phyloP scores from a whole-genome alignment of 768 basidiomycete species.

The Lentinula sp. region DNA sequence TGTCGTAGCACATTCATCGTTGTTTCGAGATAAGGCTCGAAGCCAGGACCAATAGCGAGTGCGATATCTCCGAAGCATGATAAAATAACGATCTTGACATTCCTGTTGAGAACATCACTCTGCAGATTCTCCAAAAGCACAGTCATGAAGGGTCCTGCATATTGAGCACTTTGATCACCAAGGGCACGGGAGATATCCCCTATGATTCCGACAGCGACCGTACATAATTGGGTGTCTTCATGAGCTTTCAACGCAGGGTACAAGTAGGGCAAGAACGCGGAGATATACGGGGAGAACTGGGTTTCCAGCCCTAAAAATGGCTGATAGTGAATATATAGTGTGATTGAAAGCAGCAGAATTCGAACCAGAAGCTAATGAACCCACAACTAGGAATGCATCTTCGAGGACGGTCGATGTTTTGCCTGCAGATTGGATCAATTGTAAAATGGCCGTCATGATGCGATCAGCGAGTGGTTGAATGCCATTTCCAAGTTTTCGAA shows the following conservation, averaged over 20 bases:
- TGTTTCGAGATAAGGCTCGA: slow-evolving; percentile 85
- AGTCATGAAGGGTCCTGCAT: slow-evolving; percentile 86
- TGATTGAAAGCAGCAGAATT: background rate
- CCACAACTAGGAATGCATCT: slow-evolving; percentile 93
- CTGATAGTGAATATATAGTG: background rate
- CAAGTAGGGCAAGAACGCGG: slow-evolving; percentile 80
- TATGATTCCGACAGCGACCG: slow-evolving; percentile 91
- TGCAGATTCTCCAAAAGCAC: slow-evolving; percentile 88
- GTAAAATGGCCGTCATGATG: slow-evolving; percentile 88
- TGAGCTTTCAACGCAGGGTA: slow-evolving; percentile 86
- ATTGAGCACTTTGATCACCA: slow-evolving; percentile 76
- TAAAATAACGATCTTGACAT: slow-evolving; percentile 95
- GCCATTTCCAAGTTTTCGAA: slow-evolving; percentile 76
- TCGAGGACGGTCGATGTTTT: slow-evolving; percentile 95
- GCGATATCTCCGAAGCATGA: slow-evolving; percentile 97
- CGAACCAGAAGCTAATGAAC: slow-evolving; percentile 73
- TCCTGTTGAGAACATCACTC: slow-evolving; percentile 83
- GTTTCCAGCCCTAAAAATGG: slow-evolving; percentile 57
- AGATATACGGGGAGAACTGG: slow-evolving; percentile 77
- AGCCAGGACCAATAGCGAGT: slow-evolving; percentile 78
- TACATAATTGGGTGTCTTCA: slow-evolving; percentile 94
- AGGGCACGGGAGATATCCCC: slow-evolving; percentile 96
- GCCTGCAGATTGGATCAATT: slow-evolving; percentile 79
- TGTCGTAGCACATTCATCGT: slow-evolving; percentile 90
- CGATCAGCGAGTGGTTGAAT: slow-evolving; percentile 89